Conservation (phyloP, 1,139 yeast genomes). For the Saccharomycopsis hybrid region DNA sequence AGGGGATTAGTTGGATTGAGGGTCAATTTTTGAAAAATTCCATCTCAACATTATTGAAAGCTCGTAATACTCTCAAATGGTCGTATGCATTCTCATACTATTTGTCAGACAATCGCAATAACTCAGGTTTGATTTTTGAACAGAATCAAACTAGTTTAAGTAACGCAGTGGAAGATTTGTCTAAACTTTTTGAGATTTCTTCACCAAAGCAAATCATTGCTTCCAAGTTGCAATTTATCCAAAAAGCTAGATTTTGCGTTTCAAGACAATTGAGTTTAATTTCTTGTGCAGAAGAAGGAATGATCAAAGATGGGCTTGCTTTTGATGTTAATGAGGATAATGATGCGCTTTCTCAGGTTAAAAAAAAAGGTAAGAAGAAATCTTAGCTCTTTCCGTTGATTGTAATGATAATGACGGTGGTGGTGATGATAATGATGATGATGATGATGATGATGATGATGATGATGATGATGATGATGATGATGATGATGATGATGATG, state of each 20-base stretch:
- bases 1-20: conserved; percentile 81
- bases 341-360: not conserved
- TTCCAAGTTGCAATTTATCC: conserved; percentile 44
- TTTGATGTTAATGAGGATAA: conserved; percentile 3
- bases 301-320: conserved; percentile 28
- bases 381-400: too few relatives aligned
- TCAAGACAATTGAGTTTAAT: conserved; percentile 45
- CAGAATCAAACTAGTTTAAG: conserved; percentile 67
- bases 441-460: too few relatives aligned
- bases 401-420: too few relatives aligned
- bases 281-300: conserved; percentile 42
- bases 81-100: conserved; percentile 80
- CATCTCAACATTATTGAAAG: conserved; percentile 54
- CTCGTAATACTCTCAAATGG: conserved; percentile 84
- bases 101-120: conserved; percentile 45
- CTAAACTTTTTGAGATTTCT: conserved; percentile 63
- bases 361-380: not conserved
- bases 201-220: conserved; percentile 44
- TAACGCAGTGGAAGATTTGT: conserved; percentile 70
- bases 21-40: conserved; percentile 78
- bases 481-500: too few relatives aligned
- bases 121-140: conserved; percentile 49
- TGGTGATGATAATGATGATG: too few relatives aligned
- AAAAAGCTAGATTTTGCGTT: conserved; percentile 39
- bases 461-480: too few relatives aligned